phyloP scores from a whole-genome alignment of 768 basidiomycete genomes.

The Russula ochroleuca region DNA sequence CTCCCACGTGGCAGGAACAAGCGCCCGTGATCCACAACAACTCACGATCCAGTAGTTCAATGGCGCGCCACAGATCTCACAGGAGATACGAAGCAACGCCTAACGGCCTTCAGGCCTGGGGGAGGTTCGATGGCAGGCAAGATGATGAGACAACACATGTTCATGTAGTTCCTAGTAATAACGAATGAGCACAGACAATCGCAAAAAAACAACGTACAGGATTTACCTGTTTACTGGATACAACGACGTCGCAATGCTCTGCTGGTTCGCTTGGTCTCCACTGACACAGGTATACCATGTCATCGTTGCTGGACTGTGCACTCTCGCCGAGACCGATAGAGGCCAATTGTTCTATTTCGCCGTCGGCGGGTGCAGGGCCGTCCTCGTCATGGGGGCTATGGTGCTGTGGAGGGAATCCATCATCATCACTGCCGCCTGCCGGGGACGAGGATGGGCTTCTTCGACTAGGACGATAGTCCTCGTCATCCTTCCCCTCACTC shows the following conservation, averaged over 20 bases:
- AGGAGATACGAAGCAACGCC: neutral
- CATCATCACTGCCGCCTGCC: neutral
- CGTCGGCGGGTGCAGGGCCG: neutral
- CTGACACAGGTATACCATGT: constrained; percentile 23
- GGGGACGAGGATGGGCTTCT: neutral
- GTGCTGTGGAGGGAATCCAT: neutral
- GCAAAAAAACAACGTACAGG: neutral
- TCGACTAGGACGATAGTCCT: constrained; percentile 17
- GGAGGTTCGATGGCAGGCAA: constrained; percentile 14
- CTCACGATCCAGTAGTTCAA: neutral
- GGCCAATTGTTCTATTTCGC: neutral
- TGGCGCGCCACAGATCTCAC: neutral
- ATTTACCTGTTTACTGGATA: constrained; percentile 12
- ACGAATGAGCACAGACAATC: neutral
- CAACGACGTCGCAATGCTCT: neutral
- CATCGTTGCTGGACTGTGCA: neutral
- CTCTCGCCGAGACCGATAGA: neutral
- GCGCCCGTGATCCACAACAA: neutral
- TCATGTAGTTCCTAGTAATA: constrained; percentile 10
- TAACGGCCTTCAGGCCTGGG: neutral
- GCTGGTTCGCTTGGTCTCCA: constrained; percentile 15
- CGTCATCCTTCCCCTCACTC: constrained; percentile 20
- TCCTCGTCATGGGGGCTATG: neutral
- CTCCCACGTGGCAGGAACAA: neutral
- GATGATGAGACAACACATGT: constrained; percentile 20